Conservation (phyloP, 2,329 filamentous ascomycete species). For the Sclerotinia minor region DNA sequence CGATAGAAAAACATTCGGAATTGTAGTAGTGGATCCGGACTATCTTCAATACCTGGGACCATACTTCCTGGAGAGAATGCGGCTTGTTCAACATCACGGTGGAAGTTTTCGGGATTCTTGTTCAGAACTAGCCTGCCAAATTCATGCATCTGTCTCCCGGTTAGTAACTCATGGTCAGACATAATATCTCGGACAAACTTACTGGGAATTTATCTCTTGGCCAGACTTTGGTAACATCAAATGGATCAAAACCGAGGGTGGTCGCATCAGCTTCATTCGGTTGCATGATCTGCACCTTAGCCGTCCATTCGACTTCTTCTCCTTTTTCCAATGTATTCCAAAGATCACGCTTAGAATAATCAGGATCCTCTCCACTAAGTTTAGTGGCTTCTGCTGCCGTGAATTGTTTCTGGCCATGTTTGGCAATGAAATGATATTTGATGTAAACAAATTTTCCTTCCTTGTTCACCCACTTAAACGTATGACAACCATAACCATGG, state of each 20-base stretch:
- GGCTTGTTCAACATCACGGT: constrained; percentile 66
- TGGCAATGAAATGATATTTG: constrained; percentile 53
- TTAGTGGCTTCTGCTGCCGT: constrained; percentile 50
- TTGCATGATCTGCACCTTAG: constrained; percentile 54
- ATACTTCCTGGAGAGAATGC: constrained; percentile 67
- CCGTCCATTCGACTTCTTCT: constrained; percentile 55
- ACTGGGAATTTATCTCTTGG: constrained; percentile 49
- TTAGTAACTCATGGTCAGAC: not conserved
- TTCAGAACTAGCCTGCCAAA: constrained; percentile 52
- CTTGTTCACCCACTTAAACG: constrained; percentile 56
- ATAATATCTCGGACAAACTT: not conserved
- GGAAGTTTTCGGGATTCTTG: constrained; percentile 51
- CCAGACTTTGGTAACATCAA: constrained; percentile 57
- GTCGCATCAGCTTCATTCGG: constrained; percentile 49
- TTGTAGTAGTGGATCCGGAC: constrained; percentile 67
- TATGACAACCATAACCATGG: constrained; percentile 56
- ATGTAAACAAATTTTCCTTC: constrained; percentile 55
- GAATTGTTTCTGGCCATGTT: constrained; percentile 54
- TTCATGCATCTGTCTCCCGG: constrained; percentile 42
- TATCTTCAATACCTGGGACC: constrained; percentile 65
- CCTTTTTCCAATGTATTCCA: constrained; percentile 54
- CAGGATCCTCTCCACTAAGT: constrained; percentile 42
- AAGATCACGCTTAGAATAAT: constrained; percentile 53
- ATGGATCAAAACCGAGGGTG: constrained; percentile 52
- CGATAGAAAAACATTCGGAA: constrained; percentile 68